phyloP scores from a whole-genome alignment of 208 protist species.

The Leishmania amazonensis region DNA sequence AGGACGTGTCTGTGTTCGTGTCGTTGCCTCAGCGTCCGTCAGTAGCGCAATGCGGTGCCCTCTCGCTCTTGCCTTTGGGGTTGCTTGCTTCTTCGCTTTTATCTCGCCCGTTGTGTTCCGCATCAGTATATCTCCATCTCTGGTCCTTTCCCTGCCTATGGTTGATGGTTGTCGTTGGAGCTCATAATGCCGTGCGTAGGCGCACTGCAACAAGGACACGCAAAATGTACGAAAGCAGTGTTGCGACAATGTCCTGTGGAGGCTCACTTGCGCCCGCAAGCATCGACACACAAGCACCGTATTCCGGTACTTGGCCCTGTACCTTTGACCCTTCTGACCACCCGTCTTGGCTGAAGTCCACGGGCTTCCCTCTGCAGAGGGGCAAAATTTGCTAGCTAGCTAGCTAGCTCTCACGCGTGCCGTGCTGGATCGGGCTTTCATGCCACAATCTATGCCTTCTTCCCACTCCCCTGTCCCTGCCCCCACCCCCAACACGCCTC shows the following conservation, averaged over 20 bases:
- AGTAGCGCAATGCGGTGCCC: not conserved
- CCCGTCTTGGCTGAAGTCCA: not conserved
- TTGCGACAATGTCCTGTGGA: not conserved
- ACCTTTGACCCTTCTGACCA: not conserved
- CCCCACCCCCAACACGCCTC: too few species aligned
- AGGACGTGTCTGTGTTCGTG: not conserved
- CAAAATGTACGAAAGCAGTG: not conserved
- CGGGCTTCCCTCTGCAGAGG: not conserved
- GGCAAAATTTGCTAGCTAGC: not conserved
- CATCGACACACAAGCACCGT: not conserved
- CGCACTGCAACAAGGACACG: not conserved
- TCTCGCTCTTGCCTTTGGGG: not conserved
- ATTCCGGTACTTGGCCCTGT: not conserved
- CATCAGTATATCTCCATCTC: not conserved
- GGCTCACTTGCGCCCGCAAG: not conserved
- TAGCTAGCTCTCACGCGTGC: not conserved
- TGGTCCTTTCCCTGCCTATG: not conserved
- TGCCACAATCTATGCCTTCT: not conserved
- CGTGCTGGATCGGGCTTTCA: not conserved
- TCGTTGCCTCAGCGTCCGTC: not conserved
- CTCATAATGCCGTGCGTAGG: not conserved
- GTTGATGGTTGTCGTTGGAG: not conserved
- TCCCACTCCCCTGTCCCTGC: not conserved
- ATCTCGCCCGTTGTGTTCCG: not conserved
- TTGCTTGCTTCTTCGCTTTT: not conserved